These are phyloP conservation scores for Cladophialophora immunda DNA, from an alignment of 2,329 filamentous ascomycete genomes.

Conservation along the genomic window DNA sequence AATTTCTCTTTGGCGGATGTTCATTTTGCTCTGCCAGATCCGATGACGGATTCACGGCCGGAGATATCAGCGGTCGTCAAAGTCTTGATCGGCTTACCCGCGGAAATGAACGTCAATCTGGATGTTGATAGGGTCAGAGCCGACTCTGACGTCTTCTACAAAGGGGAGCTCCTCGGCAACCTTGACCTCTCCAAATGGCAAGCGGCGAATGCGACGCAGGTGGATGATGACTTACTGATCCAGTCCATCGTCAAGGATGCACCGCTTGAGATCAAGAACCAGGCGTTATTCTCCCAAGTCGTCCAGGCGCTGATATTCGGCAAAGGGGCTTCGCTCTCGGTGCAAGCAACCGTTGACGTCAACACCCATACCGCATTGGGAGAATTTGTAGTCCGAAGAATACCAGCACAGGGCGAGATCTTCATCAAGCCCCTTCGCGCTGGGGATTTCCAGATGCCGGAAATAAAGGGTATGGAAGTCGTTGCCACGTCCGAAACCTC, in stretches of 20 bases:
- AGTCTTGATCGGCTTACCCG: slow-evolving; percentile 79
- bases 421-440: slow-evolving; percentile 77
- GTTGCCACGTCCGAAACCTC: slow-evolving; percentile 75
- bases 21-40: slow-evolving; percentile 84
- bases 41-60: slow-evolving; percentile 78
- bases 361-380: slow-evolving; percentile 84
- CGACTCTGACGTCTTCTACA: slow-evolving; percentile 81
- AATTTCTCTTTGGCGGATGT: slow-evolving; percentile 88
- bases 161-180: slow-evolving; percentile 78
- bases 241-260: slow-evolving; percentile 79
- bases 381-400: slow-evolving; percentile 78
- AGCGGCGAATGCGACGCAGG: slow-evolving; percentile 77
- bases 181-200: slow-evolving; percentile 86
- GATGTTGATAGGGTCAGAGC: slow-evolving; percentile 80
- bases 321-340: slow-evolving; percentile 72
- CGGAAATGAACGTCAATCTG: slow-evolving; percentile 86
- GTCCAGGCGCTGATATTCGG: slow-evolving; percentile 81
- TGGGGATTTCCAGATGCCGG: slow-evolving; percentile 61
- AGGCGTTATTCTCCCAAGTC: slow-evolving; percentile 79
- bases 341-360: slow-evolving; percentile 83
- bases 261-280: slow-evolving; percentile 82
- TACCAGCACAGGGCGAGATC: slow-evolving; percentile 84
- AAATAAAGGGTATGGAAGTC: slow-evolving; percentile 75
- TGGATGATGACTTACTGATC: slow-evolving; percentile 73
- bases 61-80: slow-evolving; percentile 83